Evolutionary conservation across 1,139 yeast genomes (phyloP).

Genomic region (Geotrichum restrictum): DNA sequence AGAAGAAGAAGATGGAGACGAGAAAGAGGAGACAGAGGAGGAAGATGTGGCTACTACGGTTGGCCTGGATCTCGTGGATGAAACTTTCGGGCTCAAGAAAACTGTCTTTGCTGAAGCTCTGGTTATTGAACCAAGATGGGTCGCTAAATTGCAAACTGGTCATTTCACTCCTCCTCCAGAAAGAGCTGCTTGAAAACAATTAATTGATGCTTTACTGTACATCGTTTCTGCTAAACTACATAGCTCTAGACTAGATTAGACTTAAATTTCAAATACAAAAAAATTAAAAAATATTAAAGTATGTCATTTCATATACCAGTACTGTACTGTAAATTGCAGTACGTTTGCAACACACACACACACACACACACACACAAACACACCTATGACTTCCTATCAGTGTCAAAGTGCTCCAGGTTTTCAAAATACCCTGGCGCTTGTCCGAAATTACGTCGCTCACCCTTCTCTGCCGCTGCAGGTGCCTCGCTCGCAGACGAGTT

Average conservation of each 20-base stretch:
- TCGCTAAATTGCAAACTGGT: constrained; percentile 25
- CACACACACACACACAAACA: too few relatives aligned
- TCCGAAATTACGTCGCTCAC: constrained; percentile 25
- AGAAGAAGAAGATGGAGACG: too few relatives aligned
- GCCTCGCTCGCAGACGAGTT: constrained; percentile 7
- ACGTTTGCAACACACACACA: too few relatives aligned
- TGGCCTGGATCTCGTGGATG: constrained; percentile 21
- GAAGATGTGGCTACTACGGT: constrained; percentile 30
- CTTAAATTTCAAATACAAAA: background rate
- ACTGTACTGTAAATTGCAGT: too few relatives aligned
- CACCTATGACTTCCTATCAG: background rate
- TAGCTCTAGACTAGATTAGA: background rate
- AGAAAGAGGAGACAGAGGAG: constrained; percentile 32
- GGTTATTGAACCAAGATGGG: constrained; percentile 39
- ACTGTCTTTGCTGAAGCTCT: constrained; percentile 36
- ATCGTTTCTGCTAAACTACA: background rate
- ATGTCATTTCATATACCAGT: too few relatives aligned
- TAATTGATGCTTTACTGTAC: background rate
- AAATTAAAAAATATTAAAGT: too few relatives aligned
- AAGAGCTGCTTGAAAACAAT: too few relatives aligned
- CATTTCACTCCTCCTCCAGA: constrained; percentile 5
- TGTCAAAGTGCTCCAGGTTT: constrained; percentile 23
- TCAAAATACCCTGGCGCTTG: constrained; percentile 29
- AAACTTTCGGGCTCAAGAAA: constrained; percentile 7
- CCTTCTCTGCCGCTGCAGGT: background rate